Evolutionary conservation across 441 rosid genomes (phyloP).

Genomic region (Codiaeum variegatum): DNA sequence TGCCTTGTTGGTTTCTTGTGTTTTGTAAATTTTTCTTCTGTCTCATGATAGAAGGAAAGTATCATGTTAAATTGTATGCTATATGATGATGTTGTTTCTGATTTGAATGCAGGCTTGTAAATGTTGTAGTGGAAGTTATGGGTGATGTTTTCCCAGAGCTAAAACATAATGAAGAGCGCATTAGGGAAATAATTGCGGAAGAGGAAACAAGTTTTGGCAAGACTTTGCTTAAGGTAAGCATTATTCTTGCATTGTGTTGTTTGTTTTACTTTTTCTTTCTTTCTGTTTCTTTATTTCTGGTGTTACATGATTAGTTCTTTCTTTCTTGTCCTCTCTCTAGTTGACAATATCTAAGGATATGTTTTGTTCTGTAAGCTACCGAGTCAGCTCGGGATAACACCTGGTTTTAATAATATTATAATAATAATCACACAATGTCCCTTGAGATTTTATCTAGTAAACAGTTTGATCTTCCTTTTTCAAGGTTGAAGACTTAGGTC

Average conservation of each 20-base stretch:
- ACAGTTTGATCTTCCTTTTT: too few relatives aligned
- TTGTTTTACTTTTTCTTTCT: not conserved
- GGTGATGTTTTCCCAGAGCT: conserved; percentile 89
- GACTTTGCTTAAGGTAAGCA: conserved; percentile 81
- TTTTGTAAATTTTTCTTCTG: not conserved
- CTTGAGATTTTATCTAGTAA: too few relatives aligned
- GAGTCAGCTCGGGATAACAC: too few relatives aligned
- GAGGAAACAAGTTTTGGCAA: conserved; percentile 95
- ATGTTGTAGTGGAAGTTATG: conserved; percentile 65
- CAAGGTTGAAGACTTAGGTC: not conserved
- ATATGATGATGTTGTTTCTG: not conserved
- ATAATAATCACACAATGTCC: not conserved
- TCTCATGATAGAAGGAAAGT: not conserved
- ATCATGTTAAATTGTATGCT: not conserved
- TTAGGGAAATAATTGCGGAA: conserved; percentile 62
- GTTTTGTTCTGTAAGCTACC: too few relatives aligned
- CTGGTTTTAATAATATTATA: not conserved
- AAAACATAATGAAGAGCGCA: conserved; percentile 68
- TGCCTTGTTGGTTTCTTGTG: not conserved
- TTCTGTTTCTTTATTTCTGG: not conserved
- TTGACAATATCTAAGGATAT: too few relatives aligned
- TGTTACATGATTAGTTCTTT: too few relatives aligned
- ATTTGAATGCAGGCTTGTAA: conserved; percentile 60
- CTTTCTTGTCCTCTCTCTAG: too few relatives aligned
- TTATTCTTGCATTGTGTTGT: not conserved